A percentile compares a stretch with the other conserved stretches of the same genome.
These are phyloP conservation scores for Hortaea sp. DNA, from an alignment of 2,329 filamentous ascomycete genomes.

Conservation along the genomic window DNA sequence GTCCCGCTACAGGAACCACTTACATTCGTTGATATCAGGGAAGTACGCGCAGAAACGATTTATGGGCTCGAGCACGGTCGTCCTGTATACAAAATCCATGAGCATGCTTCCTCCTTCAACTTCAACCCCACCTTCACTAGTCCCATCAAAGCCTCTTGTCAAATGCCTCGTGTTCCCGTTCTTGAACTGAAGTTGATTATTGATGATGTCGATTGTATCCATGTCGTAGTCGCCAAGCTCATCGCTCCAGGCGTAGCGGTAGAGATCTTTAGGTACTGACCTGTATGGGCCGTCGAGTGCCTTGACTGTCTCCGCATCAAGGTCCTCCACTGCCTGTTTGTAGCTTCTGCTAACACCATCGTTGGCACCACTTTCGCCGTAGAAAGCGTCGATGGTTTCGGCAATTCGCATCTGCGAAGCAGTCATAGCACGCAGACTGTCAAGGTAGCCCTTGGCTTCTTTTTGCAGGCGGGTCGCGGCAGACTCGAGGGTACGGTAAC, in stretches of 20 bases:
- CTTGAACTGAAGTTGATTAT: neutral
- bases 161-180: neutral
- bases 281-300: conserved; percentile 92
- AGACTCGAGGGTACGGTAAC: conserved; percentile 95
- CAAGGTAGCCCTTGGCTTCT: conserved; percentile 95
- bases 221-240: conserved; percentile 6
- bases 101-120: conserved; percentile 14
- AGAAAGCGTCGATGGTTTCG: conserved; percentile 98
- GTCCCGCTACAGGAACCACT: conserved; percentile 16
- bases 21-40: conserved; percentile 95
- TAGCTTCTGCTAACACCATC: conserved; percentile 95
- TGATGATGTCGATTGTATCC: conserved; percentile 10
- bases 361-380: conserved; percentile 86
- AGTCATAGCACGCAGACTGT: conserved; percentile 96
- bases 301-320: conserved; percentile 97
- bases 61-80: conserved; percentile 92
- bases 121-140: neutral
- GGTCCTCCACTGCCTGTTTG: conserved; percentile 95
- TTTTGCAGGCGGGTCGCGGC: conserved; percentile 88
- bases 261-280: conserved; percentile 31
- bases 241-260: conserved; percentile 8
- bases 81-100: conserved; percentile 40
- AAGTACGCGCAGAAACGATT: conserved; percentile 96
- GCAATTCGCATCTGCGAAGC: conserved; percentile 98
- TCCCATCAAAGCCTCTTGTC: neutral